These are phyloP conservation scores for Graphilbum ipis-grandicollis DNA, from an alignment of 2,329 filamentous ascomycete genomes.

Conservation along the genomic window DNA sequence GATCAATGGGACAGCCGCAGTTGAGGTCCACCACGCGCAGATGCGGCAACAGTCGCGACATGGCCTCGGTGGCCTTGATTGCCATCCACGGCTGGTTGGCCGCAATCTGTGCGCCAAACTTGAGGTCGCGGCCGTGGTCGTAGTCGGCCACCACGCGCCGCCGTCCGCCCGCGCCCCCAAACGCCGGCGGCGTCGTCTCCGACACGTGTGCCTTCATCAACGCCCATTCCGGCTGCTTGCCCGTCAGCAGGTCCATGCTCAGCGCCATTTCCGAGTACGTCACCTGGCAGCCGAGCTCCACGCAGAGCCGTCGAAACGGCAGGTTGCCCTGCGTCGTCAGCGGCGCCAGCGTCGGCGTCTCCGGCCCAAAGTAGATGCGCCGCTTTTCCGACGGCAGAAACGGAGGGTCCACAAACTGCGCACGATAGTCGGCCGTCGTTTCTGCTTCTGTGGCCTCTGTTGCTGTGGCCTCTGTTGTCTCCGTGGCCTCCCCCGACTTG, in stretches of 20 bases:
- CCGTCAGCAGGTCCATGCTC: conserved; percentile 75
- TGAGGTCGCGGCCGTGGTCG: conserved; percentile 65
- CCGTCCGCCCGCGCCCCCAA: conserved; percentile 30
- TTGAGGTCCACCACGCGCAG: conserved; percentile 88
- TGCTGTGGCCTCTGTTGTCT: conserved; percentile 33
- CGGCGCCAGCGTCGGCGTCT: conserved; percentile 86
- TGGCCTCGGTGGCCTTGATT: conserved; percentile 69
- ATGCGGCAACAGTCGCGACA: conserved; percentile 61
- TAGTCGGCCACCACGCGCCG: conserved; percentile 38
- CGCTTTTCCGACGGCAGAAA: conserved; percentile 88
- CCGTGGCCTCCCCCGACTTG: not conserved
- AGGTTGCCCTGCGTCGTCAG: conserved; percentile 94
- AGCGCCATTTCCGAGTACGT: conserved; percentile 99
- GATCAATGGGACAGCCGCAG: conserved; percentile 92
- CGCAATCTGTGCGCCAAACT: conserved; percentile 84
- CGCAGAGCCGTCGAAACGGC: conserved; percentile 80
- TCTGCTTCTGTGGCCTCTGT: not conserved
- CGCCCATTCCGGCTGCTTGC: conserved; percentile 84
- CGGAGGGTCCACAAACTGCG: conserved; percentile 69
- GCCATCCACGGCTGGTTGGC: conserved; percentile 85
- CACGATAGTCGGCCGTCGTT: conserved; percentile 52
- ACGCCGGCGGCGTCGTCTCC: conserved; percentile 56
- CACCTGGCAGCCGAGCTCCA: conserved; percentile 73
- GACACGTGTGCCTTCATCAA: conserved; percentile 82
- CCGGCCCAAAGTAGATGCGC: conserved; percentile 78